Base-by-base conservation (phyloP, 345 rosid genomes). In the Populus davidiana region DNA sequence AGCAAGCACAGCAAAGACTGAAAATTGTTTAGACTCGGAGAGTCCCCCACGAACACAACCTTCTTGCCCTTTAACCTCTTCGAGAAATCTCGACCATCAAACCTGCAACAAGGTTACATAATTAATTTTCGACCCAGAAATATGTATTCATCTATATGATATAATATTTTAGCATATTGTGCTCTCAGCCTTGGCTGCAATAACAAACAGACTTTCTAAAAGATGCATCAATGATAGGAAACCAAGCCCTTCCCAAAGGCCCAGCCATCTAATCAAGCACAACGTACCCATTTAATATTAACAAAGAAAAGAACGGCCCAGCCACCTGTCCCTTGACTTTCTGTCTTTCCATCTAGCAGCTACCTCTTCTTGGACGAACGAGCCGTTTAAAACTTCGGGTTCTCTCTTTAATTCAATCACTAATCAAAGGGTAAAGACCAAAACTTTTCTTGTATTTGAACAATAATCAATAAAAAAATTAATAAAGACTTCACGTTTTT, bases 11-110 rank as follows among this genome's bases (percentile, higher is more conserved):
- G 2, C 0, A 89, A 71, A n/a, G 95, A 91, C 38, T 91, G 89
- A 86, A 84, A 88, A 1, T 88, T 88, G 76, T 91, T 87, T 20
- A 83, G 78, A 77, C 93, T 91, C 2, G 89, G 21, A 0, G 95
- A 79, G 36, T 91, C 95, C 21, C 95, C 93, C 20, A 89, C 52
- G 29, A 83, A 89, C 91, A 88, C 87, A 1, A 91, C 82, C 81
- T 79, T 85, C 83, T 91, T 89, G 1, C 91, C 91, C 39, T 54
- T 62, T 14, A 78, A 68, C 25, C 78, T 87, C 79, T 54, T 43
- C 27, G 89, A 66, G 50, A 89, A 88, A 35, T 77, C 83, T 73
- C 50, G 16, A 10, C 85, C 95, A 43, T 39, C 43, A 39, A 8
- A 8, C 43, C 43, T 39, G 12, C 13, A 38, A 38, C 41, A 13